Percentiles rank a stretch among this genome's conserved stretches.
phyloP scores from a whole-genome alignment of 2,329 filamentous ascomycete genomes.

The Didymella keratinophila region DNA sequence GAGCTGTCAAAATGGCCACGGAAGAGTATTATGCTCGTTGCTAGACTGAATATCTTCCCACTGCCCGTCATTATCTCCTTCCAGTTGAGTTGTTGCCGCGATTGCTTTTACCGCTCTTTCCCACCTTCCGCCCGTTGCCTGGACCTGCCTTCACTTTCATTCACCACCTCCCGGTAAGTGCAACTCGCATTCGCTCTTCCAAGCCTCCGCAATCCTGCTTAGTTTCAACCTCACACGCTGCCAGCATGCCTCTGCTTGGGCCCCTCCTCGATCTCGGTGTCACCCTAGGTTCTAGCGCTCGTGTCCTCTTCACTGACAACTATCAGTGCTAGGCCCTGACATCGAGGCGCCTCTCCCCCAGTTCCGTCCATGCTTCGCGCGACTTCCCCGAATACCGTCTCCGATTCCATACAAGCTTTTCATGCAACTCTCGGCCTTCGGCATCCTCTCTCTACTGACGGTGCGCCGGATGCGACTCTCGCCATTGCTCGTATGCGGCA shows the following conservation, averaged over 20 bases:
- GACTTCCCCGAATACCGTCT: background rate
- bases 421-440: background rate
- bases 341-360: background rate
- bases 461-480: background rate
- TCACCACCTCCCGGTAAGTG: too few relatives aligned
- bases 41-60: too few relatives aligned
- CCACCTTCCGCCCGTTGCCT: too few relatives aligned
- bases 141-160: too few relatives aligned
- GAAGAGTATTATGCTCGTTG: too few relatives aligned
- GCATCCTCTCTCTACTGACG: background rate
- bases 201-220: too few relatives aligned
- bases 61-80: too few relatives aligned
- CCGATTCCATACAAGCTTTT: background rate
- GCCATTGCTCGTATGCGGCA: background rate
- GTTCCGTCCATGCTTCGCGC: background rate
- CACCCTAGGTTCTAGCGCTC: background rate
- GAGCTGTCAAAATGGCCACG: too few relatives aligned
- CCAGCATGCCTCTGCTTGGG: background rate
- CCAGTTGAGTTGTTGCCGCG: too few relatives aligned
- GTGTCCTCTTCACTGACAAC: background rate
- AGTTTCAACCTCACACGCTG: too few relatives aligned
- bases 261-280: background rate
- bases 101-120: too few relatives aligned
- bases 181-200: too few relatives aligned
- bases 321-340: background rate